Percentiles rank a stretch among this genome's conserved stretches.
Conservation (phyloP, 1,284 basidiomycete species). For the Kalmanozyma brasiliensis region DNA sequence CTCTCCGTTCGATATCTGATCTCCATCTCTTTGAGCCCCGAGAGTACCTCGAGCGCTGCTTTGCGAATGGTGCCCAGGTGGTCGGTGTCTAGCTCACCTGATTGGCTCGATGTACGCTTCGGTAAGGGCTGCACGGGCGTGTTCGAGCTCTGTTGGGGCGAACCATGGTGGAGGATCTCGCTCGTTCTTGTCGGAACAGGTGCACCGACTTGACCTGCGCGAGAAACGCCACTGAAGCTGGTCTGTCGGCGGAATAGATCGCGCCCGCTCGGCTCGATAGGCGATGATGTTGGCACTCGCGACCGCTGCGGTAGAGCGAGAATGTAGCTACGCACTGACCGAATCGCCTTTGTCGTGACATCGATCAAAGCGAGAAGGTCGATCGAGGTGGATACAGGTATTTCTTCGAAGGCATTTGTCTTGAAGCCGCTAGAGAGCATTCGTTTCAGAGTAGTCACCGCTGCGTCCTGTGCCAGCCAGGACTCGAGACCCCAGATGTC, state of each 20-base stretch:
- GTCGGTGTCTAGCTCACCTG: constrained; percentile 67
- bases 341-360: constrained; percentile 45
- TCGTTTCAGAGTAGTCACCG: constrained; percentile 1
- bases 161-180: constrained; percentile 19
- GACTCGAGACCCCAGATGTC: constrained; percentile 13
- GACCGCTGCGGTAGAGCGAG: constrained; percentile 41
- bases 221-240: constrained; percentile 41
- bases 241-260: constrained; percentile 48
- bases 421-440: constrained; percentile 4
- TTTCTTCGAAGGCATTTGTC: neutral
- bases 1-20: constrained; percentile 51
- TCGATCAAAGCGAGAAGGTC: constrained; percentile 34
- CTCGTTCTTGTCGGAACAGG: constrained; percentile 15
- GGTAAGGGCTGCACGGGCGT: neutral
- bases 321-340: constrained; percentile 52
- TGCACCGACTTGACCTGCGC: constrained; percentile 18
- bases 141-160: neutral
- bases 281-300: constrained; percentile 7
- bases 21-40: constrained; percentile 74
- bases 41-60: constrained; percentile 80
- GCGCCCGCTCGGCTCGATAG: constrained; percentile 28
- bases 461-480: constrained; percentile 13
- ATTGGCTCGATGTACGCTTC: constrained; percentile 1
- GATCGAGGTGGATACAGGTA: neutral
- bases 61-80: constrained; percentile 76